Evolutionary conservation across 2,329 filamentous ascomycete species (phyloP), one percentile per base, ranked within the genome.

Genomic region (Talaromyces sp.): DNA sequence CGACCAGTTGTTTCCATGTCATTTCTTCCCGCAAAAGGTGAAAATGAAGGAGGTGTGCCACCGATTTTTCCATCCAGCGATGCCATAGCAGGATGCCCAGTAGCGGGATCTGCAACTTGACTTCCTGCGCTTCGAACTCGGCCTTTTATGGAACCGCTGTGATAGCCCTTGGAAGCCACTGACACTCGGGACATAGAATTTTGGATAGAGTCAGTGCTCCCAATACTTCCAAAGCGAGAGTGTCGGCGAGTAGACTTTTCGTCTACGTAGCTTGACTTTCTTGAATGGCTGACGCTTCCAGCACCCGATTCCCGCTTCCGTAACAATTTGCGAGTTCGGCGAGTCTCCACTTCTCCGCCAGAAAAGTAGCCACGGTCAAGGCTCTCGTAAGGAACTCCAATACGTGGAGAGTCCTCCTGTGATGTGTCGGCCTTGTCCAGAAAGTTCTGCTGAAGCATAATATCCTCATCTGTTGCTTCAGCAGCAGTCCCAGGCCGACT

Each of bases 341-440:
- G 87, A 50, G 86, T 86, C 68, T 97, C 93, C 11, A 88, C 83
- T 72, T 98, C 94, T 16, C 90, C 90, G 3, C 93, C 92, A 8
- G 94, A 97, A 74, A 97, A 97, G 76, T 98, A 98, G 27, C 93
- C 94, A 41, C 92, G 87, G 72, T 98, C 95, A 16, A 92, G 77
- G 67, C 96, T 91, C 64, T 79, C 77, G 54, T 78, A 73, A 67
- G 74, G 67, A 66, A 73, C 70, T 61, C 77, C 70, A 13, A 70
- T 37, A 73, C 49, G 45, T 3, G 54, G 63, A 27, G 62, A 56
- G 27, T 41, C 41, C 10, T 62, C 52, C 47, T 22, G 35, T 31
- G 50, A 52, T 9, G 43, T 63, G 43, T 66, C 33, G 8, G 56
- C 22, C 39, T 64, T 50, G 19, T 67, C 66, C 11, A 67, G 69